Base-by-base conservation (phyloP, 257 asterid genomes). In the Salvia rosmarinus region DNA sequence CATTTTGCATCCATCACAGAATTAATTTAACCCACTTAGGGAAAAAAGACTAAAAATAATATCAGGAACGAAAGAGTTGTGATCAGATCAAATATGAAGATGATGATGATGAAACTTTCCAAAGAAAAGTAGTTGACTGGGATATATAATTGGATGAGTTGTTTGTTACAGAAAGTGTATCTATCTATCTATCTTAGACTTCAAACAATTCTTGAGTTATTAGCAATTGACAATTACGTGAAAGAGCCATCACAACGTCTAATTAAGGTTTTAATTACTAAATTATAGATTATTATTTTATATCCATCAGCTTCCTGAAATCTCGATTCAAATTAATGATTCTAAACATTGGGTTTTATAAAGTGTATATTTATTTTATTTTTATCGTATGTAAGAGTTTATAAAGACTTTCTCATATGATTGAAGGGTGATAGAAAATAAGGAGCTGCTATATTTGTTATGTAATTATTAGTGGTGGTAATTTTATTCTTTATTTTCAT, bases 191-290 rank as follows among this genome's bases (percentile, higher is more conserved):
- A 59, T 72, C 90, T 79, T 89, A 72, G 84, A 75, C 79, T 85
- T 64, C 69, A 86, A 85, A 84, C 86, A 77, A 88, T 75, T 75
- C 73, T 50, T 46, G 61, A 77, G 59, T 71, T 60, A 71, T 65
- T 66, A 63, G 46, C 40, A 42, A 35, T 57, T 64, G 75, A 77
- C 71, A 4, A 47, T 11, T 34, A 64, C 65, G 19, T 85, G 91
- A 84, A 77, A 85, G 86, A 47, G 16, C 87, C 78, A 72, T 73
- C 7, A 40, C 84, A 85, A 77, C 90, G n/a, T n/a, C n/a, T n/a
- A n/a, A n/a, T n/a, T 42, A 73, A 55, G 54, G 60, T 56, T 17
- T 39, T 19, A 60, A 25, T 25, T 3, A 25, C 47, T 57, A 14
- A 47, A 30, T 1, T 43, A 40, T 5, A 20, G 6, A 13, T 6